phyloP scores from a whole-genome alignment of 2,329 filamentous ascomycete species.

The Bisporella sp. region DNA sequence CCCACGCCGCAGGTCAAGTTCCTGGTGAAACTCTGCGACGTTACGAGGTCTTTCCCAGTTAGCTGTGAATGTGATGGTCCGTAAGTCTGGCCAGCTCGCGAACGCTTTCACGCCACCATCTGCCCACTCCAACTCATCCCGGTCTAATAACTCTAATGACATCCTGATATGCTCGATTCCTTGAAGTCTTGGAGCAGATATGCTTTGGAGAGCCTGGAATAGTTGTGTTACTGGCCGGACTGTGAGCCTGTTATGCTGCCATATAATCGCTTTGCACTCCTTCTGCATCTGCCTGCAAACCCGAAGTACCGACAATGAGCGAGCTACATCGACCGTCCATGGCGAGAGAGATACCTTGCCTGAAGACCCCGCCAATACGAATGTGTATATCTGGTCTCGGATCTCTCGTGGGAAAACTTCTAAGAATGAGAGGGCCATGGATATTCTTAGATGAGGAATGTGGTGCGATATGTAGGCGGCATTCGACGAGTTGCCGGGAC shows the following conservation, averaged over 20 bases:
- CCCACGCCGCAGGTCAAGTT: conserved; percentile 17
- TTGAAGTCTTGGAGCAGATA: not conserved
- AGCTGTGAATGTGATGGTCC: conserved; percentile 18
- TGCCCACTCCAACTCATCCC: conserved; percentile 25
- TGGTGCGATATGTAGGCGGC: no score
- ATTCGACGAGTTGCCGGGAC: no score
- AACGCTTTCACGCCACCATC: conserved; percentile 12
- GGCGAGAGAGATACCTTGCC: conserved; percentile 18
- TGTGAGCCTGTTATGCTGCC: conserved; percentile 18
- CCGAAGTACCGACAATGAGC: conserved; percentile 20
- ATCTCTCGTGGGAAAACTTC: conserved; percentile 22
- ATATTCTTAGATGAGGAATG: no score
- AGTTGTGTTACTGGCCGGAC: conserved; percentile 14
- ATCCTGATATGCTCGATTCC: conserved; percentile 17
- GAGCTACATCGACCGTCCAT: conserved; percentile 20
- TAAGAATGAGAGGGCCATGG: conserved; percentile 18
- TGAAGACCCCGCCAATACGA: conserved; percentile 17
- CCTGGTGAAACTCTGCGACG: conserved; percentile 20
- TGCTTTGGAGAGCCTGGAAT: conserved; percentile 10
- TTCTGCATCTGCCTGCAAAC: conserved; percentile 24
- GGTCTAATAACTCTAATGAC: conserved; percentile 21
- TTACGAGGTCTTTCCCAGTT: conserved; percentile 19
- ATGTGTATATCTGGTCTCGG: conserved; percentile 24
- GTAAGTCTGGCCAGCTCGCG: conserved; percentile 10
- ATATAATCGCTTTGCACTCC: conserved; percentile 25